phyloP scores from a whole-genome alignment of 108 stramenopile species.

The Cyclotella atomus region DNA sequence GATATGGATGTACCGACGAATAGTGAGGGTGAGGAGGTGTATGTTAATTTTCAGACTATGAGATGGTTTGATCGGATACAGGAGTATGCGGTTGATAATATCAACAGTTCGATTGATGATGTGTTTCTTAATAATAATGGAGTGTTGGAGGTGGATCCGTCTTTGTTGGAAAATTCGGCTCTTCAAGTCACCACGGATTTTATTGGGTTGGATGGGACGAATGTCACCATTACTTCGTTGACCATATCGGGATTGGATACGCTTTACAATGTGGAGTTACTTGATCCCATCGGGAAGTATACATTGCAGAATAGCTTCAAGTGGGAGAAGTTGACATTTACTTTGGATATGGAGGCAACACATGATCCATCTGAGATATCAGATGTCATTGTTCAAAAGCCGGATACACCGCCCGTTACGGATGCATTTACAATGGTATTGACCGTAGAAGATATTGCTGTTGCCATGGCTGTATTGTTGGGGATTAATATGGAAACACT shows the following conservation, averaged over 20 bases:
- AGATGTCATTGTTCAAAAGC: conserved; percentile 19
- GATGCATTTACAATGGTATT: conserved; percentile 47
- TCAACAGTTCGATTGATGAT: conserved; percentile 28
- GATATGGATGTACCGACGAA: conserved; percentile 14
- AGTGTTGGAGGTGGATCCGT: conserved; percentile 38
- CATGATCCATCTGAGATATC: conserved; percentile 18
- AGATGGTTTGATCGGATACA: conserved; percentile 1
- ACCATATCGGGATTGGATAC: conserved; percentile 53
- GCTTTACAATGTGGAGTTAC: conserved; percentile 26
- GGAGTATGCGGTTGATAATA: not conserved
- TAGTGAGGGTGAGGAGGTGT: conserved; percentile 6
- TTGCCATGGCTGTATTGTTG: conserved; percentile 44
- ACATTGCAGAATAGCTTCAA: conserved; percentile 41
- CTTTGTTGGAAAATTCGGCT: conserved; percentile 4
- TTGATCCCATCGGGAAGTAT: conserved; percentile 49
- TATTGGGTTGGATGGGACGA: conserved; percentile 19
- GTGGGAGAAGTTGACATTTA: conserved; percentile 43
- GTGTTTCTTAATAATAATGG: conserved; percentile 43
- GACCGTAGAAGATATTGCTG: conserved; percentile 33
- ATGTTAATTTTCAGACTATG: conserved; percentile 29
- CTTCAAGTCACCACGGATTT: not conserved
- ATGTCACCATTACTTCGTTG: conserved; percentile 28
- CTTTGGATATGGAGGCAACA: conserved; percentile 44
- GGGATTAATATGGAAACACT: conserved; percentile 48
- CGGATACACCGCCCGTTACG: conserved; percentile 19